Percentiles rank a stretch among this genome's conserved stretches.
Conservation (phyloP, 176 grass and related monocot genomes). For the Zizania latifolia region DNA sequence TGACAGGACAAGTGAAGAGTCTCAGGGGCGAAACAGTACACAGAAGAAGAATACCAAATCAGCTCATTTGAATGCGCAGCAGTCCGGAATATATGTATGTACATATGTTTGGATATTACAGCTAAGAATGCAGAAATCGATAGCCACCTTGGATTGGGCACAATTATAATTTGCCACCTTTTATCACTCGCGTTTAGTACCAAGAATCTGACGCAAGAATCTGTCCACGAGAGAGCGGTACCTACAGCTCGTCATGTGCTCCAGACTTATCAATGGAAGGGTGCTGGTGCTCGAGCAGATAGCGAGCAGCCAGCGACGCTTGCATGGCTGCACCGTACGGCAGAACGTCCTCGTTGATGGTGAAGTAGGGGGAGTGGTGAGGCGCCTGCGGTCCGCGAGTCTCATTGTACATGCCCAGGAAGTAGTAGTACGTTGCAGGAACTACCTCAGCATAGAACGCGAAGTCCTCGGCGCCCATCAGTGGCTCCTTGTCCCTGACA, state of each 20-base stretch:
- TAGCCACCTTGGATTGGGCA: background rate
- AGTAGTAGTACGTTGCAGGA: slow-evolving; percentile 74
- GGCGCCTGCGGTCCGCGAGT: background rate
- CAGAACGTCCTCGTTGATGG: slow-evolving; percentile 59
- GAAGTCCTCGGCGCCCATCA: slow-evolving; percentile 85
- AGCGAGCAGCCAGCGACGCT: slow-evolving; percentile 56
- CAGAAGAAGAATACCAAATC: background rate
- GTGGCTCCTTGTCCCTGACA: slow-evolving; percentile 54
- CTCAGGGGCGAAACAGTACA: too few relatives aligned
- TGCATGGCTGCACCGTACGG: slow-evolving; percentile 73
- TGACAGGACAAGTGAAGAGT: too few relatives aligned
- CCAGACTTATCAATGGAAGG: background rate
- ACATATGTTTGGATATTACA: background rate
- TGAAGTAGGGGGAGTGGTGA: slow-evolving; percentile 69
- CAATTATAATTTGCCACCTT: background rate
- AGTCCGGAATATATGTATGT: background rate
- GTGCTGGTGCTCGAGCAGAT: slow-evolving; percentile 52
- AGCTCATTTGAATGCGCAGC: background rate
- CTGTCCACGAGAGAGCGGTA: background rate
- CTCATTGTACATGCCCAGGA: slow-evolving; percentile 57
- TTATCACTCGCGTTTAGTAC: background rate
- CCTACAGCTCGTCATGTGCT: slow-evolving; percentile 74
- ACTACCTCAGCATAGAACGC: slow-evolving; percentile 58
- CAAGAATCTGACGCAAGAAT: background rate
- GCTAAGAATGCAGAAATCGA: background rate